Evolutionary conservation across 306 rosid genomes (phyloP), one percentile per base, ranked within the genome.

Genomic region (Bauhinia variegata): DNA sequence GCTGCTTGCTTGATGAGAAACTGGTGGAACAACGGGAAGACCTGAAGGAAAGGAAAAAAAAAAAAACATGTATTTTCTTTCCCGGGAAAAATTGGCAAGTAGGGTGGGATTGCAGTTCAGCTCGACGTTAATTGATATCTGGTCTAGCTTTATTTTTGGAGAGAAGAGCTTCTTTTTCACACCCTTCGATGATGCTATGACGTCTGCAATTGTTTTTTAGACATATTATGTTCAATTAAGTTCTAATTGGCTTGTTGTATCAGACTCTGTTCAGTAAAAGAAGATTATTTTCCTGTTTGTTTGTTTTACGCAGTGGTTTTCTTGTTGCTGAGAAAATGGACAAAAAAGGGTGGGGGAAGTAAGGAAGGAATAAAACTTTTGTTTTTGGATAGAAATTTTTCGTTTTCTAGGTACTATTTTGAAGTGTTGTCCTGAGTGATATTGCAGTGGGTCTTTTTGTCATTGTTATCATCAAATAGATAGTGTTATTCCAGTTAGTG

Each of bases 1-100:
- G 55, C 56, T 74, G 66, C 50, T 67, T 59, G 55, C 58, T 50
- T 44, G 68, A 64, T 79, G 54, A 36, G 79, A 70, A 76, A 73
- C 9, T 38, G 65, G 18, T 67, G 49, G 50, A 44, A 70, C 11
- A 56, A 11, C 18, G 77, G 50, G 18, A 42, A 53, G 71, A 52
- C 51, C 61, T 46, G 56, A 63, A 11, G 43, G 31, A 71, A 16
- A 34, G 18, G 36, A 47, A 63, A 55, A n/a, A n/a, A n/a, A n/a
- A n/a, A n/a, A n/a, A 51, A 23, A 15, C 5, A 10, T n/a, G 13
- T 1, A 10, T 32, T 54, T 10, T 11, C 17, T 37, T 47, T 42
- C 15, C 9, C 0, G 2, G 11, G 51, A 51, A 37, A n/a, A 18
- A 16, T 63, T 57, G 23, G 55, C 64, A 17, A 31, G 54, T 11